Percentiles rank a stretch among this genome's conserved stretches.
Evolutionary conservation across 1,284 basidiomycete species (phyloP).

Genomic region (Pseudozyma sp.): DNA sequence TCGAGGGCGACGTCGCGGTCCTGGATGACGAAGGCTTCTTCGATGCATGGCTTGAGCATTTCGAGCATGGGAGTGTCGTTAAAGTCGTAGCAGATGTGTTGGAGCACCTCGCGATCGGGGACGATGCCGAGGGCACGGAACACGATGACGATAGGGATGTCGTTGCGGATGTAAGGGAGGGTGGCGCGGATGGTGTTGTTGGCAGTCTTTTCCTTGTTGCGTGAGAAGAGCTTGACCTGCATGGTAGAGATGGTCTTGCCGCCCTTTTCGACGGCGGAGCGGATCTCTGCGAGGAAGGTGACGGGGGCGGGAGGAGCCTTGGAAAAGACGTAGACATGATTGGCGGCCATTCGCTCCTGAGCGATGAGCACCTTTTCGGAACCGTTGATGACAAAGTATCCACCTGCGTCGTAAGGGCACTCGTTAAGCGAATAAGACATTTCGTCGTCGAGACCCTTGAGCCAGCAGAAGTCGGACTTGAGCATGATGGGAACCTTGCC

Average conservation of each 20-base stretch:
- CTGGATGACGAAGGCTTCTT: conserved; percentile 98
- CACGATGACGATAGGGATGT: conserved; percentile 98
- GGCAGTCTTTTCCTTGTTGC: conserved; percentile 85
- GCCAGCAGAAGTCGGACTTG: conserved; percentile 92
- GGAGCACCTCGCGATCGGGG: conserved; percentile 95
- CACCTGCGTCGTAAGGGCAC: conserved; percentile 93
- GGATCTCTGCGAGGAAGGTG: conserved; percentile 95
- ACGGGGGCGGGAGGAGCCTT: conserved; percentile 97
- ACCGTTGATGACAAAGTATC: conserved; percentile 99
- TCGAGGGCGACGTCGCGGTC: conserved; percentile 90
- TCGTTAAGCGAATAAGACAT: conserved; percentile 92
- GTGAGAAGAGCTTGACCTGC: conserved; percentile 96
- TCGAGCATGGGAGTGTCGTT: conserved; percentile 96
- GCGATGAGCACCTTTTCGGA: conserved; percentile 99
- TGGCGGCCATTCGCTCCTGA: conserved; percentile 98
- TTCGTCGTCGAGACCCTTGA: conserved; percentile 81
- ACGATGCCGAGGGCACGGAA: conserved; percentile 98
- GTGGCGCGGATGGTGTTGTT: conserved; percentile 93
- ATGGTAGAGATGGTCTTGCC: conserved; percentile 98
- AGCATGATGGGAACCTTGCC: conserved; percentile 99
- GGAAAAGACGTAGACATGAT: conserved; percentile 99
- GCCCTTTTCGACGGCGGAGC: conserved; percentile 96
- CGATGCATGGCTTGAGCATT: conserved; percentile 98
- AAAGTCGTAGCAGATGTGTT: conserved; percentile 98
- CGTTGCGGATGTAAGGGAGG: conserved; percentile 96